phyloP scores from a whole-genome alignment of 208 protist species.

The Trypanosoma theileri region DNA sequence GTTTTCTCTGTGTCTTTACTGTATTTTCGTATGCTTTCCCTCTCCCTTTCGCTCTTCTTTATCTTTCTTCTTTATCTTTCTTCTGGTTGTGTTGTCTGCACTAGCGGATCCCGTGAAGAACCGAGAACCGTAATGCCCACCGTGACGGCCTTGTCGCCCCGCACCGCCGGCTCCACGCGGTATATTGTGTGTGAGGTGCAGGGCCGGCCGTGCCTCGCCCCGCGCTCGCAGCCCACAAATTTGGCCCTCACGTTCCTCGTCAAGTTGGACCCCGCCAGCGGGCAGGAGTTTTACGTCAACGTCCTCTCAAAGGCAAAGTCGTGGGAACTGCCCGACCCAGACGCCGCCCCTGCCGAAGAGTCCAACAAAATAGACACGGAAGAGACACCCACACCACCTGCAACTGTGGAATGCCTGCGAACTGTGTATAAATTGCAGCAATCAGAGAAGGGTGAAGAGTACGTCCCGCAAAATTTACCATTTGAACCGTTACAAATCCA shows the following conservation, averaged over 20 bases:
- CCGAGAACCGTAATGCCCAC: no score
- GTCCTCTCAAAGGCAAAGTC: constrained; percentile 16
- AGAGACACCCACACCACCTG: background rate
- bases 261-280: constrained; percentile 19
- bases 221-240: constrained; percentile 21
- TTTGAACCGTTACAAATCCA: constrained; percentile 17
- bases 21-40: background rate
- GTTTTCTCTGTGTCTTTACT: constrained; percentile 1
- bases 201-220: constrained; percentile 24
- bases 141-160: constrained; percentile 16
- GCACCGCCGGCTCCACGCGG: constrained; percentile 17
- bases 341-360: constrained; percentile 8
- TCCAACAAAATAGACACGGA: background rate
- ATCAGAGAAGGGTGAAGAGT: constrained; percentile 7
- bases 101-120: no score
- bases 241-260: constrained; percentile 20
- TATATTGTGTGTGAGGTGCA: constrained; percentile 29
- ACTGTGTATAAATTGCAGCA: constrained; percentile 15
- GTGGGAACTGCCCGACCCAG: constrained; percentile 26
- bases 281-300: constrained; percentile 30
- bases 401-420: background rate
- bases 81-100: background rate
- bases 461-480: constrained; percentile 16
- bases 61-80: background rate
- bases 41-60: background rate